These are phyloP conservation scores for Metschnikowia baotianmanensis DNA, from an alignment of 805 yeast genomes.

Conservation along the genomic window DNA sequence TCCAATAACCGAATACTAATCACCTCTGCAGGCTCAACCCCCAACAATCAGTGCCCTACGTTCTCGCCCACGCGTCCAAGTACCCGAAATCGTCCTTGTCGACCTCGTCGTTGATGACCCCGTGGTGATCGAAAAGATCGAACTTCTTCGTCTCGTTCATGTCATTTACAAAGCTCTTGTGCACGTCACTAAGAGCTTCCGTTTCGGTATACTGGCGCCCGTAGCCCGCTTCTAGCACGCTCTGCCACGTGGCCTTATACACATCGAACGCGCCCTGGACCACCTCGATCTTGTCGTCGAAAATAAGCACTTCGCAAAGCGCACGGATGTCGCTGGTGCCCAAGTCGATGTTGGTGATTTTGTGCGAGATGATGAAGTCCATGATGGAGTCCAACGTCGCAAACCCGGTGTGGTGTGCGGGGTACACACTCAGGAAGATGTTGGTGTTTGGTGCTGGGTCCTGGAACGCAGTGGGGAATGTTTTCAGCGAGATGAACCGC, in stretches of 20 bases:
- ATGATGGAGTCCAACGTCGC: constrained; percentile 74
- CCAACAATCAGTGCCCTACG: neutral
- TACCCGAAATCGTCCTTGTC: constrained; percentile 41
- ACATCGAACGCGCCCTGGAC: constrained; percentile 51
- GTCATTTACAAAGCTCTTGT: constrained; percentile 13
- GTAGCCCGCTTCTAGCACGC: constrained; percentile 69
- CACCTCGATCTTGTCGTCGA: constrained; percentile 80
- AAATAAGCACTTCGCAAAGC: constrained; percentile 82
- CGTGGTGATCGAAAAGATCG: constrained; percentile 43
- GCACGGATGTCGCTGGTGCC: constrained; percentile 71
- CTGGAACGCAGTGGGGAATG: constrained; percentile 73
- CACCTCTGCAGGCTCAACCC: neutral
- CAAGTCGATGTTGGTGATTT: constrained; percentile 80
- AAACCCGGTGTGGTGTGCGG: constrained; percentile 57
- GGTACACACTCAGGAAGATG: constrained; percentile 48
- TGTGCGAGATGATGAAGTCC: constrained; percentile 66
- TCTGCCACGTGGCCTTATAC: constrained; percentile 81
- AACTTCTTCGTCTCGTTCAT: constrained; percentile 20
- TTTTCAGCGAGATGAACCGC: constrained; percentile 74
- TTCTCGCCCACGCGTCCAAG: constrained; percentile 46
- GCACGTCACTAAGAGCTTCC: constrained; percentile 11
- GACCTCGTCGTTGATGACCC: constrained; percentile 36
- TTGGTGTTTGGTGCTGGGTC: constrained; percentile 33
- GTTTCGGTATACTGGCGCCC: constrained; percentile 33
- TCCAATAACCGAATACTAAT: neutral